Conservation (phyloP, 495 filamentous ascomycete species). For the Daldinia concentrica region DNA sequence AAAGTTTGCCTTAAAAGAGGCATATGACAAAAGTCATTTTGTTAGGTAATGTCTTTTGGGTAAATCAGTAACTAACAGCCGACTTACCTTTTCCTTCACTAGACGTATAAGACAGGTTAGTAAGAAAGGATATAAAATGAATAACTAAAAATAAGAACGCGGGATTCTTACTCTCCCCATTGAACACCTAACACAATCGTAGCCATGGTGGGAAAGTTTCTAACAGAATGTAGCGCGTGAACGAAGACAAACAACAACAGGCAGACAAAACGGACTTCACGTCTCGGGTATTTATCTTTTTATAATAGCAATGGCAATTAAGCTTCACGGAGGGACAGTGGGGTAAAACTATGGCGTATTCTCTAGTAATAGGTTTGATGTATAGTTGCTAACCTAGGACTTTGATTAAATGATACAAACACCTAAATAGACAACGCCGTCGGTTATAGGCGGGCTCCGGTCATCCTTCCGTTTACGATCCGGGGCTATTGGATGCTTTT, state of each 20-base stretch:
- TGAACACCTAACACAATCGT: slow-evolving; percentile 38
- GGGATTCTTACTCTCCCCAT: slow-evolving; percentile 39
- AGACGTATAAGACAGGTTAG: slow-evolving; percentile 19
- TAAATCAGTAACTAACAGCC: background rate
- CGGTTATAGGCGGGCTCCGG: background rate
- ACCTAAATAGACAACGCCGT: background rate
- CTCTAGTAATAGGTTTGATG: slow-evolving; percentile 16
- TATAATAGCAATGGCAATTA: slow-evolving; percentile 13
- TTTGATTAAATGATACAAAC: background rate
- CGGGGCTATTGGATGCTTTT: background rate
- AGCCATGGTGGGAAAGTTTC: slow-evolving; percentile 26
- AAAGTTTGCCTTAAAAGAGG: slow-evolving; percentile 31
- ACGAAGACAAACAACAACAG: background rate
- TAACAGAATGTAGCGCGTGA: background rate
- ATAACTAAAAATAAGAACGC: background rate
- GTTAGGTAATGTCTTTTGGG: background rate
- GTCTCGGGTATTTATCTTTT: slow-evolving; percentile 23
- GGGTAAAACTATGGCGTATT: slow-evolving; percentile 17
- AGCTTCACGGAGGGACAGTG: slow-evolving; percentile 31
- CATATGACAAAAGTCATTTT: slow-evolving; percentile 12
- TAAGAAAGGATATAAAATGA: slow-evolving; percentile 1
- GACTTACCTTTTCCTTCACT: slow-evolving; percentile 39
- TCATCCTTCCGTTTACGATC: background rate
- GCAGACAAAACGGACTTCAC: background rate
- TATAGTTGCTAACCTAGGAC: background rate